These are phyloP conservation scores for Chloranthus sessilifolius DNA, from an alignment of 164 flowering plant species.

Conservation along the genomic window DNA sequence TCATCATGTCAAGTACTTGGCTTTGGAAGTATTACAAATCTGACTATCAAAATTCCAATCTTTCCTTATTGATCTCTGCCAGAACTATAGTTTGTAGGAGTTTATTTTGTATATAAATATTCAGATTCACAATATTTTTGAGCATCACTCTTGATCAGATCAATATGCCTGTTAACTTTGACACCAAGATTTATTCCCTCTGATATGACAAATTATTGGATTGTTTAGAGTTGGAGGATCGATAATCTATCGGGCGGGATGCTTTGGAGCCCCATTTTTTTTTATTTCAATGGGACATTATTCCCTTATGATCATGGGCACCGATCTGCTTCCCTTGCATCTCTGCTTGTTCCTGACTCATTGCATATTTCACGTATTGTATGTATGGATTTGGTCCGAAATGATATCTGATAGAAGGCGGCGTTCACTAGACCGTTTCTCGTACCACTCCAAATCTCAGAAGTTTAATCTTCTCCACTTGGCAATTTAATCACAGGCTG, in stretches of 20 bases:
- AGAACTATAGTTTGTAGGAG: neutral
- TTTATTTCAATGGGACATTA: neutral
- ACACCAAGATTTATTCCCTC: neutral
- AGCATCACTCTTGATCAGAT: conserved; percentile 3
- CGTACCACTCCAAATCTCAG: conserved; percentile 11
- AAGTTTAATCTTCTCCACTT: conserved; percentile 23
- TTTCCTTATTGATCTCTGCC: neutral
- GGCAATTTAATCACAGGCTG: conserved; percentile 43
- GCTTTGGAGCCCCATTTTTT: neutral
- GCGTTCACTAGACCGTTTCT: conserved; percentile 14
- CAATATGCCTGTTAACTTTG: neutral
- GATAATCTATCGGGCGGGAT: too few relatives aligned
- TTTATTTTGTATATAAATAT: neutral
- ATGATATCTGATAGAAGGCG: conserved; percentile 3
- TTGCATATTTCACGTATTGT: too few relatives aligned
- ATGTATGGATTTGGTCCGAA: conserved; percentile 5
- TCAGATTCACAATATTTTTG: neutral
- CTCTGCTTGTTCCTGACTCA: conserved; percentile 1
- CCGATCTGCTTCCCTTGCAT: conserved; percentile 9
- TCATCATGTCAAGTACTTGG: neutral
- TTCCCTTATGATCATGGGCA: conserved; percentile 4
- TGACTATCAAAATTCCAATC: neutral
- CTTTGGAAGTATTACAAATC: too few relatives aligned
- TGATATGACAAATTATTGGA: neutral
- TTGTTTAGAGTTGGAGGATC: neutral